phyloP scores from a whole-genome alignment of 2,329 filamentous ascomycete species.

The Trichoderma sp. region DNA sequence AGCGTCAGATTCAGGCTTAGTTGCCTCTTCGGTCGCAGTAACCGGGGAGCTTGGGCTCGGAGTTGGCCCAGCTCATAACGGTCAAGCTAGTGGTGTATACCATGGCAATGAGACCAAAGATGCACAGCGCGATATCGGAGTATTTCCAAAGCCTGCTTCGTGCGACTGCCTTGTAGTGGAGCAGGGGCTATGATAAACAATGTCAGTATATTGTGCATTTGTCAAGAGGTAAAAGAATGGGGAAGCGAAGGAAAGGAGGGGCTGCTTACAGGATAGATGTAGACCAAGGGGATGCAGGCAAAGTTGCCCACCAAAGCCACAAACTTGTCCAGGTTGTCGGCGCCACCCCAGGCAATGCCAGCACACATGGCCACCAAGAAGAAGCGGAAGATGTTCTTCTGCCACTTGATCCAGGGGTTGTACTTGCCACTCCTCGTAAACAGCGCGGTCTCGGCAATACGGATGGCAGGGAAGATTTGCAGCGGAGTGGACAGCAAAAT shows the following conservation, averaged over 20 bases:
- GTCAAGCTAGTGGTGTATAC: constrained; percentile 89
- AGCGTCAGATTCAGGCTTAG: not conserved
- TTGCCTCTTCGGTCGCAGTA: constrained; percentile 55
- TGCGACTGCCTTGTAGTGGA: constrained; percentile 84
- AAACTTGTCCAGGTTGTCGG: constrained; percentile 94
- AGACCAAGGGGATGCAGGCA: constrained; percentile 94
- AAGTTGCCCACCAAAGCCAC: constrained; percentile 96
- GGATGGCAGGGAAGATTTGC: constrained; percentile 96
- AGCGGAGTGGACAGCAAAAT: constrained; percentile 93
- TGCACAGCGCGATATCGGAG: constrained; percentile 74
- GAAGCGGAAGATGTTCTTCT: constrained; percentile 98
- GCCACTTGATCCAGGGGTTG: constrained; percentile 98
- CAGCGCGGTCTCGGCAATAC: constrained; percentile 91
- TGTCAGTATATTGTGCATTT: constrained; percentile 39
- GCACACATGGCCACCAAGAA: constrained; percentile 87
- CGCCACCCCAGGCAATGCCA: constrained; percentile 86
- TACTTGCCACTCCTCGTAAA: constrained; percentile 96
- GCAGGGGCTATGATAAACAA: constrained; percentile 68
- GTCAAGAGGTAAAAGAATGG: too few species aligned
- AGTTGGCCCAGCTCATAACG: constrained; percentile 79
- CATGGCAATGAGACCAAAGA: constrained; percentile 87
- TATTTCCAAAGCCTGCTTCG: constrained; percentile 67
- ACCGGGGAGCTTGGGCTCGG: constrained; percentile 53
- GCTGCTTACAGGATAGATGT: constrained; percentile 88
- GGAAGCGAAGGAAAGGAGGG: not conserved